A percentile compares a stretch with the other conserved stretches of the same genome.
Evolutionary conservation across 2,329 filamentous ascomycete genomes (phyloP).

Genomic region (Fusarium bactridioides): DNA sequence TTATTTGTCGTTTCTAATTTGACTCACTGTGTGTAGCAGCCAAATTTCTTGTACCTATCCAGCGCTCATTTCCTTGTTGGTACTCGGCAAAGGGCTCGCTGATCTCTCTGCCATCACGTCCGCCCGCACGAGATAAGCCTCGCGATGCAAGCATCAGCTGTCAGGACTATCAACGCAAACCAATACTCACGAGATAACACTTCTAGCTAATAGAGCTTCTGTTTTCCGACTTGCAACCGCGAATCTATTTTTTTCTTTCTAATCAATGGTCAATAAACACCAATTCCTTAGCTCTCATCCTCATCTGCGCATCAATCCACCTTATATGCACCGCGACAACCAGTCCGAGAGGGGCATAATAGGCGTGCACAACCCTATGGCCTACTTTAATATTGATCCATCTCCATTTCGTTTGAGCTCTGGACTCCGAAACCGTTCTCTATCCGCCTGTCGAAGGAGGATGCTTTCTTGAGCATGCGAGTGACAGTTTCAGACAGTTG

Average conservation of each 20-base stretch:
- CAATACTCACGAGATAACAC: neutral
- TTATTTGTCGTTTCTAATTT: accelerated
- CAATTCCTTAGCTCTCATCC: neutral
- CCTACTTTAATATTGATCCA: neutral
- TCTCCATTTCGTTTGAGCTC: too few relatives aligned
- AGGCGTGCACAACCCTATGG: too few relatives aligned
- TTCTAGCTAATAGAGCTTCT: neutral
- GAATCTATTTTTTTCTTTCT: too few relatives aligned
- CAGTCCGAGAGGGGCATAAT: neutral
- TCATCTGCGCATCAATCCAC: neutral
- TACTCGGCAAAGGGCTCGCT: neutral
- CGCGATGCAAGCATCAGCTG: neutral
- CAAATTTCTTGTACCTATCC: neutral
- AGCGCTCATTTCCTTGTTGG: neutral
- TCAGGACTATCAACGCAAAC: neutral
- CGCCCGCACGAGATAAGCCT: neutral
- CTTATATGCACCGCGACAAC: neutral
- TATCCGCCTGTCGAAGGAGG: neutral
- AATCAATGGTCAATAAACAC: neutral
- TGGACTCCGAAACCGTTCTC: too few relatives aligned
- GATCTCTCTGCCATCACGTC: neutral
- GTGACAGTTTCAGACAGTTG: accelerated
- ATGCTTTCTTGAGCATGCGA: neutral
- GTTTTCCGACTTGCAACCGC: too few relatives aligned
- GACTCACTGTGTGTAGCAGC: neutral